These are phyloP conservation scores for Stemphylium lycopersici DNA, from an alignment of 2,329 filamentous ascomycete genomes.

Conservation along the genomic window DNA sequence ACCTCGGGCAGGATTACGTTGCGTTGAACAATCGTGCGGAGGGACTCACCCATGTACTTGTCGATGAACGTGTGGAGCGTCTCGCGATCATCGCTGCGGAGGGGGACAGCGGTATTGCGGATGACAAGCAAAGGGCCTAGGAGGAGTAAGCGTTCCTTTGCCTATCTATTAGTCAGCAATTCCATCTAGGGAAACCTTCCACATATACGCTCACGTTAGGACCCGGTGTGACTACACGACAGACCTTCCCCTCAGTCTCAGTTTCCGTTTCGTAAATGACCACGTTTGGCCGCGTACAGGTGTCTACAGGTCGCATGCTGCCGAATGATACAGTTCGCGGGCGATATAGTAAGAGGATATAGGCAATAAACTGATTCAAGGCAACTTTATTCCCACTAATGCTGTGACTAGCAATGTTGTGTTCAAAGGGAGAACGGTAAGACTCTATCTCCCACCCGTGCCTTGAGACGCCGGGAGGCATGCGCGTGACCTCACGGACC, in stretches of 20 bases:
- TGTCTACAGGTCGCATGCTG: background rate
- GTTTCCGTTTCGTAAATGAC: background rate
- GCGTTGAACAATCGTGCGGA: slow-evolving; percentile 4
- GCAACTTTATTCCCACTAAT: background rate
- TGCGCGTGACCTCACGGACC: background rate
- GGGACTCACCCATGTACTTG: slow-evolving; percentile 10
- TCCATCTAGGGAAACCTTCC: background rate
- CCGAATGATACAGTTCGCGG: background rate
- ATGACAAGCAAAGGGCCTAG: slow-evolving; percentile 21
- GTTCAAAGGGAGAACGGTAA: slow-evolving; percentile 9
- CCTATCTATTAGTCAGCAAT: slow-evolving; percentile 8
- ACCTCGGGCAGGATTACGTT: slow-evolving; percentile 18
- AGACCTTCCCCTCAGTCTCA: background rate
- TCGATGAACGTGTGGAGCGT: slow-evolving; percentile 14
- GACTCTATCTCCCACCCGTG: slow-evolving; percentile 3
- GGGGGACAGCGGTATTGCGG: background rate
- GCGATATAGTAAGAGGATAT: background rate
- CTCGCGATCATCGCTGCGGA: background rate
- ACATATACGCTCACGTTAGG: background rate
- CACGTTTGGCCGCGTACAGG: background rate
- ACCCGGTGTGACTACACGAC: slow-evolving; percentile 1
- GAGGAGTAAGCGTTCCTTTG: slow-evolving; percentile 12
- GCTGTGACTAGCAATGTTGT: background rate
- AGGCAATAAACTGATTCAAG: background rate
- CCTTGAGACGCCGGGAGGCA: background rate